These are phyloP conservation scores for Starmera stellimalicola DNA, from an alignment of 1,139 yeast species.

Conservation along the genomic window DNA sequence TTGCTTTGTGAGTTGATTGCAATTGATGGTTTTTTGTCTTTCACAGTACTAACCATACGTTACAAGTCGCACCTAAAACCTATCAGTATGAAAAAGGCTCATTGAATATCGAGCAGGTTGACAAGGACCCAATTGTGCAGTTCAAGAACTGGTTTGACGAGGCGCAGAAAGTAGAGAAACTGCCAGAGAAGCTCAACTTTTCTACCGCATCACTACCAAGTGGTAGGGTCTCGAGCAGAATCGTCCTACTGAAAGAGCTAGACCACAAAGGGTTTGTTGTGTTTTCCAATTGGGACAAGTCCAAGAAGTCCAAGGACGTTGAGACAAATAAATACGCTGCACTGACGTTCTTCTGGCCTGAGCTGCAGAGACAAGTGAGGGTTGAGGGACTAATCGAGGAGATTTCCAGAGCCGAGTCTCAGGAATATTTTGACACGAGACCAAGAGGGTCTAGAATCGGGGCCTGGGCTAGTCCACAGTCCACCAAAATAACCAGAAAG, in stretches of 20 bases:
- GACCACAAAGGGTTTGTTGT: slow-evolving; percentile 81
- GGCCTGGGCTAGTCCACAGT: slow-evolving; percentile 96
- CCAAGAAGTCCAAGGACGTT: slow-evolving; percentile 71
- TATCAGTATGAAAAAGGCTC: slow-evolving; percentile 74
- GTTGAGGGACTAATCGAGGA: slow-evolving; percentile 80
- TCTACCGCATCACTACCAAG: slow-evolving; percentile 83
- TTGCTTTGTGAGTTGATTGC: too few species aligned
- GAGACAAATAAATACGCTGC: slow-evolving; percentile 70
- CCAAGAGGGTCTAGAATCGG: slow-evolving; percentile 92
- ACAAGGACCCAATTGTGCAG: slow-evolving; percentile 58
- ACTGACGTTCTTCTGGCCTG: slow-evolving; percentile 89
- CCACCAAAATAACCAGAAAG: slow-evolving; percentile 49
- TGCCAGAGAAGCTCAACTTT: slow-evolving; percentile 76
- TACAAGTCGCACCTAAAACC: slow-evolving; percentile 80
- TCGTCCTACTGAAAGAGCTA: slow-evolving; percentile 80
- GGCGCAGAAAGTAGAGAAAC: slow-evolving; percentile 49
- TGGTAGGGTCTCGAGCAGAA: slow-evolving; percentile 79
- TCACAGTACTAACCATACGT: too few species aligned
- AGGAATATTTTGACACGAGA: slow-evolving; percentile 72
- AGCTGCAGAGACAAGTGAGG: slow-evolving; percentile 82
- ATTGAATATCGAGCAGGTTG: slow-evolving; percentile 46
- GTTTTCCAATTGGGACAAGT: slow-evolving; percentile 84
- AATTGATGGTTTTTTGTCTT: too few species aligned
- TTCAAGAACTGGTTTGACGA: slow-evolving; percentile 81
- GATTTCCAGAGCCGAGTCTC: slow-evolving; percentile 63